These are phyloP conservation scores for Backusella liffmaniae DNA, from an alignment of 192 early-diverging fungal species.

Conservation along the genomic window DNA sequence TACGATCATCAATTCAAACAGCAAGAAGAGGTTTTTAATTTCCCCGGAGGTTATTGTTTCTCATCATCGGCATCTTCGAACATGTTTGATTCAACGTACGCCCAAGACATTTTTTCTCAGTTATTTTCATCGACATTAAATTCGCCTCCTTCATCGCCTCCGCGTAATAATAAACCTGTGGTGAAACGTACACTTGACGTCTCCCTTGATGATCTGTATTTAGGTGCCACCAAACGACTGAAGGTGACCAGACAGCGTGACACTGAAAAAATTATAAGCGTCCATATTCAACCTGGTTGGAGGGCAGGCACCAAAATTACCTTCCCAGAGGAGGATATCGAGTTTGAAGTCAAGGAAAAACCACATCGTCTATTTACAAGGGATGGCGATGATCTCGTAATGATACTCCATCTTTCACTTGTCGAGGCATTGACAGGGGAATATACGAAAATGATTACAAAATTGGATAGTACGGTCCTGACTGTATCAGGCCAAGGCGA, in stretches of 20 bases:
- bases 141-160: constrained; percentile 12
- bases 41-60: background rate
- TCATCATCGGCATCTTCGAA: background rate
- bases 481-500: constrained; percentile 52
- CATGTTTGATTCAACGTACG: background rate
- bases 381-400: constrained; percentile 79
- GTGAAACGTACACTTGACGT: constrained; percentile 71
- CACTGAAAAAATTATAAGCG: constrained; percentile 78
- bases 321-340: constrained; percentile 89
- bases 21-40: constrained; percentile 62
- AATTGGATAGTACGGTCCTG: constrained; percentile 67
- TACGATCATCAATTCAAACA: constrained; percentile 77
- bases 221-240: constrained; percentile 87
- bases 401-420: constrained; percentile 64
- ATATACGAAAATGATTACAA: constrained; percentile 62
- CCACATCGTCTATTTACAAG: constrained; percentile 83
- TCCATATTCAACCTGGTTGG: constrained; percentile 93
- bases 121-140: constrained; percentile 65
- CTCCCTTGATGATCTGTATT: constrained; percentile 88
- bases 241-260: constrained; percentile 75
- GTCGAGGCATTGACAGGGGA: constrained; percentile 83
- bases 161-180: constrained; percentile 43
- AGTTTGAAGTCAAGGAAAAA: constrained; percentile 92
- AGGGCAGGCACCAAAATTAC: constrained; percentile 97
- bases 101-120: constrained; percentile 81